A percentile compares a stretch with the other conserved stretches of the same genome.
These are phyloP conservation scores for Candida ipomoeae DNA, from an alignment of 805 yeast species.

Conservation along the genomic window DNA sequence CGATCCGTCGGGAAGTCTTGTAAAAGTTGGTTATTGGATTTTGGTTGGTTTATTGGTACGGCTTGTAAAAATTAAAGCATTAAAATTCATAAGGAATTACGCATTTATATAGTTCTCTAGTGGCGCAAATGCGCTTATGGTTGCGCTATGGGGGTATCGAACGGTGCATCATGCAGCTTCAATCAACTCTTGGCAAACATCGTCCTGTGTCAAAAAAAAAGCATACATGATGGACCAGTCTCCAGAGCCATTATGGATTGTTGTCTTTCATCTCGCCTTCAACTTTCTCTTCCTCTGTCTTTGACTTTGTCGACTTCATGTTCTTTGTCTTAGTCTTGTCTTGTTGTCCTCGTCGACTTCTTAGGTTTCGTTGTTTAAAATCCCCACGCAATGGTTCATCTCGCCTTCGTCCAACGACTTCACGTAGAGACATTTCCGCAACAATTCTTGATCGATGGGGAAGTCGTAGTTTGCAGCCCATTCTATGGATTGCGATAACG, in stretches of 20 bases:
- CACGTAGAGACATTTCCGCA: conserved; percentile 82
- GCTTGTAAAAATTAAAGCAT: neutral
- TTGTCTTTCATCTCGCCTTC: too few relatives aligned
- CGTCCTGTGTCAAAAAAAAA: neutral
- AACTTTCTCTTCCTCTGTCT: too few relatives aligned
- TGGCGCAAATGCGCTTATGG: neutral
- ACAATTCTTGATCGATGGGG: conserved; percentile 52
- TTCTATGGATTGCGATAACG: conserved; percentile 74
- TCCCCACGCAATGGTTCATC: conserved; percentile 41
- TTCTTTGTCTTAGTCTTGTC: neutral
- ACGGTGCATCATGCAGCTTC: neutral
- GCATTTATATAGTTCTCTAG: neutral
- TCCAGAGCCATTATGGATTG: too few relatives aligned
- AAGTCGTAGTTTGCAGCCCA: conserved; percentile 72
- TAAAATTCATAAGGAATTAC: neutral
- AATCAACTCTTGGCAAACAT: neutral
- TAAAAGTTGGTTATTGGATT: too few relatives aligned
- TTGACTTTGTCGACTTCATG: neutral
- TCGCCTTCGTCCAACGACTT: conserved; percentile 71
- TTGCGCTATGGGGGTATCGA: neutral
- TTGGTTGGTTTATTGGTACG: too few relatives aligned
- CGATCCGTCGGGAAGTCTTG: too few relatives aligned
- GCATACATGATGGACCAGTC: neutral
- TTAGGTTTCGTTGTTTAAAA: neutral
- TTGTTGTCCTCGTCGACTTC: neutral